These are phyloP conservation scores for Paraphaeosphaeria sporulosa DNA, from an alignment of 2,329 filamentous ascomycete genomes.

Conservation along the genomic window DNA sequence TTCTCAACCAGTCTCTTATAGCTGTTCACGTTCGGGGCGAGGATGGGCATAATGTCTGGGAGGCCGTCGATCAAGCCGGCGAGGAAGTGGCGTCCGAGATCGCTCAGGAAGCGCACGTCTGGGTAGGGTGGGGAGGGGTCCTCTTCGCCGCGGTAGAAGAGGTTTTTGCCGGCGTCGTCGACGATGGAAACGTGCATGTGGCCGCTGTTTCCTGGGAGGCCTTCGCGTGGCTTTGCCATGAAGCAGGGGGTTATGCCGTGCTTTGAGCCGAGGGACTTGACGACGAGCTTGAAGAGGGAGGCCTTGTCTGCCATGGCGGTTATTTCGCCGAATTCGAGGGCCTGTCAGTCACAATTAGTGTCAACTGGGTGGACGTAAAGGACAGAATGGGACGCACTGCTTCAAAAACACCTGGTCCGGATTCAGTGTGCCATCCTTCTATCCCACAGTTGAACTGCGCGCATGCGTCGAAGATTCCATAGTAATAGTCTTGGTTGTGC, in stretches of 20 bases:
- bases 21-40: constrained; percentile 95
- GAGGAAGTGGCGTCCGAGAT: constrained; percentile 90
- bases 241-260: constrained; percentile 96
- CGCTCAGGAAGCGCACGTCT: constrained; percentile 79
- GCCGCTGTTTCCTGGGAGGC: constrained; percentile 91
- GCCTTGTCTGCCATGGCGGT: constrained; percentile 90
- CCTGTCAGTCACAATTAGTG: constrained; percentile 49
- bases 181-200: constrained; percentile 95
- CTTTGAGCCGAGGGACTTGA: constrained; percentile 86
- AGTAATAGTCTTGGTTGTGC: constrained; percentile 93
- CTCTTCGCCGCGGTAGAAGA: constrained; percentile 75
- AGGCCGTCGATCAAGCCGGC: constrained; percentile 88
- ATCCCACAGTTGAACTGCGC: constrained; percentile 79
- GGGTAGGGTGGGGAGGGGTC: constrained; percentile 68
- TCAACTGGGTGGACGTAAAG: constrained; percentile 19
- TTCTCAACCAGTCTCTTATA: constrained; percentile 99
- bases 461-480: constrained; percentile 84
- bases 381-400: constrained; percentile 62
- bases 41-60: constrained; percentile 92
- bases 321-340: constrained; percentile 89
- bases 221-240: constrained; percentile 96
- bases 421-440: constrained; percentile 96
- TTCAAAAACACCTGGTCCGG: constrained; percentile 92
- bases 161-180: constrained; percentile 80
- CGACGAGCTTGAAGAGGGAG: constrained; percentile 91